Evolutionary conservation across 164 flowering plant genomes (phyloP).

Genomic region (Cinnamomum micranthum): DNA sequence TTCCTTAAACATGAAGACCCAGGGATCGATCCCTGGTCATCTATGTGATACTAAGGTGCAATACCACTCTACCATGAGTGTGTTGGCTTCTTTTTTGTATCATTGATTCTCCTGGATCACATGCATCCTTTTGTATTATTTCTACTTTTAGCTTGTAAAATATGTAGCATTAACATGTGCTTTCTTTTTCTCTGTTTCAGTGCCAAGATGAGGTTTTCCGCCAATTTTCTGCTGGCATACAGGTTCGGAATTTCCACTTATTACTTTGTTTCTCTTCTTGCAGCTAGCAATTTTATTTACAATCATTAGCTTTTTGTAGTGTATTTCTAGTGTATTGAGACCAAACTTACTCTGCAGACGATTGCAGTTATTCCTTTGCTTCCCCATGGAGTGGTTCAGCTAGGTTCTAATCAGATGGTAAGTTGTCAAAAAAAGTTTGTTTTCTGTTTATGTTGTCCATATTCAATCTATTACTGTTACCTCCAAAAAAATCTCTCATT

Average conservation of each 20-base stretch:
- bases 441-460: background rate
- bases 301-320: background rate
- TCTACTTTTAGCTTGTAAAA: background rate
- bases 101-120: background rate
- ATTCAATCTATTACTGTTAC: too few relatives aligned
- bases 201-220: slow-evolving; percentile 35
- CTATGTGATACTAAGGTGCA: too few relatives aligned
- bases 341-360: slow-evolving; percentile 52
- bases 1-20: too few relatives aligned
- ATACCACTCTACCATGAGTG: too few relatives aligned
- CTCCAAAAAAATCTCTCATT: too few relatives aligned
- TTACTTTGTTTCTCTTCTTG: background rate
- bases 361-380: slow-evolving; percentile 61
- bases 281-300: background rate
- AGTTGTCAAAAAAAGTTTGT: background rate
- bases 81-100: too few relatives aligned
- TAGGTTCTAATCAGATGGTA: slow-evolving; percentile 81
- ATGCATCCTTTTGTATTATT: background rate
- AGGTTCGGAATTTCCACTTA: slow-evolving; percentile 35
- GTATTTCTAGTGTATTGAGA: slow-evolving; percentile 1
- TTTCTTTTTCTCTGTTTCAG: slow-evolving; percentile 25
- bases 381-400: slow-evolving; percentile 59
- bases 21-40: too few relatives aligned
- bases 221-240: slow-evolving; percentile 60
- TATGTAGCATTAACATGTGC: background rate